Percentiles rank a stretch among this genome's conserved stretches.
Evolutionary conservation across 1,139 yeast species (phyloP).

Genomic region (Yamadazyma diospyri): DNA sequence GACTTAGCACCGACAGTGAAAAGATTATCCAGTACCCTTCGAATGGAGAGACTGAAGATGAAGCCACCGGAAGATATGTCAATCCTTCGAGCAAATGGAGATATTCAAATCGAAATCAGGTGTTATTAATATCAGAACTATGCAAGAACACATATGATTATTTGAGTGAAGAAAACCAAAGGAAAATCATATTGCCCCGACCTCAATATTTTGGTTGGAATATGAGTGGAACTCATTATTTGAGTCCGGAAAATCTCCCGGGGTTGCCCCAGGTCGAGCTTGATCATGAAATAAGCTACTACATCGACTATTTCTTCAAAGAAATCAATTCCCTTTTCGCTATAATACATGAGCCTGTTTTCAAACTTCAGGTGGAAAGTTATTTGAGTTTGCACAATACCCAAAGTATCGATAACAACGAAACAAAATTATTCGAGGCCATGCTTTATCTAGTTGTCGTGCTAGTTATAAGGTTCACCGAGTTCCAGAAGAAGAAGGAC

Average conservation of each 20-base stretch:
- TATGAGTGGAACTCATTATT: conserved; percentile 54
- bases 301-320: conserved; percentile 41
- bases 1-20: conserved; percentile 21
- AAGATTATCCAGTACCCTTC: conserved; percentile 2
- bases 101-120: conserved; percentile 48
- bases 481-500: conserved; percentile 39
- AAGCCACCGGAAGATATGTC: conserved; percentile 15
- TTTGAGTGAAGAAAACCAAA: conserved; percentile 36
- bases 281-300: conserved; percentile 15
- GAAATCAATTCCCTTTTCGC: conserved; percentile 56
- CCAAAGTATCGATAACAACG: conserved; percentile 19
- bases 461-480: conserved; percentile 50
- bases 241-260: conserved; percentile 40
- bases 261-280: conserved; percentile 24
- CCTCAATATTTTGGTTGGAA: conserved; percentile 67
- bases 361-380: conserved; percentile 47
- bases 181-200: conserved; percentile 47
- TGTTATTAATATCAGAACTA: conserved; percentile 43
- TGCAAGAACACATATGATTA: conserved; percentile 37
- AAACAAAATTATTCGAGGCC: conserved; percentile 49
- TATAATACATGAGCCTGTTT: conserved; percentile 52
- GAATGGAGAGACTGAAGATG: conserved; percentile 16
- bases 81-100: conserved; percentile 44
- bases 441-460: conserved; percentile 50
- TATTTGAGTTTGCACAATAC: conserved; percentile 23